These are phyloP conservation scores for Sporothrix sp. DNA, from an alignment of 2,329 filamentous ascomycete genomes.

Conservation along the genomic window DNA sequence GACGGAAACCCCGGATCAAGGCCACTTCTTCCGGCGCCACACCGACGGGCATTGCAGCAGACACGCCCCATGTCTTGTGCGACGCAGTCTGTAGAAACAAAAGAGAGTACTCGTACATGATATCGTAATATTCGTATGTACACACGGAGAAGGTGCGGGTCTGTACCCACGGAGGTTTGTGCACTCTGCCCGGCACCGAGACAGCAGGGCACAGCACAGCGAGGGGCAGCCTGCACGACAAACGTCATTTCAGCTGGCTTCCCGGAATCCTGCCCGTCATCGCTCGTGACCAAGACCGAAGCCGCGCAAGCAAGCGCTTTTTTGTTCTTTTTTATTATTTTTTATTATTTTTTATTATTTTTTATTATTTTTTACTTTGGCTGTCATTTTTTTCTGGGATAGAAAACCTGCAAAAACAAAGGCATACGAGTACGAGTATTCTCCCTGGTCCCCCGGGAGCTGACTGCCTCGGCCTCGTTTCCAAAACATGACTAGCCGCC, in stretches of 20 bases:
- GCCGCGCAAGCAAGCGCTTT: no score
- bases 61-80: neutral
- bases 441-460: no score
- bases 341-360: neutral
- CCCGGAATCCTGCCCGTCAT: no score
- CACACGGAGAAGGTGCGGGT: neutral
- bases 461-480: no score
- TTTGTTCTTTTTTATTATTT: neutral
- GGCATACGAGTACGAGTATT: no score
- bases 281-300: no score
- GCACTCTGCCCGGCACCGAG: neutral
- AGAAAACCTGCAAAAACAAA: no score
- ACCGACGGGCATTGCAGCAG: constrained; percentile 1
- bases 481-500: no score
- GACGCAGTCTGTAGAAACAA: neutral
- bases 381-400: no score
- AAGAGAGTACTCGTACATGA: neutral
- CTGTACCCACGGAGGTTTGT: neutral
- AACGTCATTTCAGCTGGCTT: no score
- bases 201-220: neutral
- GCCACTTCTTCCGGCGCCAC: constrained; percentile 1
- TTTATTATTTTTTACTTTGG: no score
- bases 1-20: neutral
- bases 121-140: no score
- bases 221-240: neutral